Evolutionary conservation across 495 filamentous ascomycete species (phyloP).

Genomic region (Aspergillus nidulans): DNA sequence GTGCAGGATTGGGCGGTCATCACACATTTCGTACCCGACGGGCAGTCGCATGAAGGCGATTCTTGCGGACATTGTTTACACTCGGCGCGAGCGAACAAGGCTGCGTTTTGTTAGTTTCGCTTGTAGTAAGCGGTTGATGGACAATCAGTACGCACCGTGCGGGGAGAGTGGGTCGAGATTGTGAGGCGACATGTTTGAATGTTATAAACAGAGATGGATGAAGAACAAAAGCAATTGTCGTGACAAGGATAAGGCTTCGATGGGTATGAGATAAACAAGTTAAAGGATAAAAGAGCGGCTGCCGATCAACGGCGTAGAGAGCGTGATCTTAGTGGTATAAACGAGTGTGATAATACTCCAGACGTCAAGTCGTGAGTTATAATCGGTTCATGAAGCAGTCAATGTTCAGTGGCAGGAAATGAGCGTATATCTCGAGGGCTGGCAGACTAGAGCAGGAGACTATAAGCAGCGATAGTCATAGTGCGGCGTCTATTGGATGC

Average conservation of each 20-base stretch:
- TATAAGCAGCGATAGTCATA: slow-evolving; percentile 26
- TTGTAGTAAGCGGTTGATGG: background rate
- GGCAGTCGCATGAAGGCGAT: slow-evolving; percentile 47
- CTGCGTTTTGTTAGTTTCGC: slow-evolving; percentile 13
- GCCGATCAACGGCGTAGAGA: slow-evolving; percentile 31
- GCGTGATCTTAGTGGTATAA: slow-evolving; percentile 16
- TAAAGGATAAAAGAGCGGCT: slow-evolving; percentile 19
- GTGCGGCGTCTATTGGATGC: slow-evolving; percentile 15
- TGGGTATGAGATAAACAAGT: background rate
- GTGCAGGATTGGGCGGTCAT: slow-evolving; percentile 53
- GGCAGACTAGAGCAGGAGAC: slow-evolving; percentile 4
- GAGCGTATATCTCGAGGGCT: slow-evolving; percentile 23
- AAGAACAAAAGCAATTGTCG: slow-evolving; percentile 9
- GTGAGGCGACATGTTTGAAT: slow-evolving; percentile 29
- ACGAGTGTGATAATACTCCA: slow-evolving; percentile 32
- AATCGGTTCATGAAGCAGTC: slow-evolving; percentile 25
- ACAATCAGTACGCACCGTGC: slow-evolving; percentile 16
- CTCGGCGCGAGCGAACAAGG: slow-evolving; percentile 31
- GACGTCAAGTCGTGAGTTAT: slow-evolving; percentile 42
- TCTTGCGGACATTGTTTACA: slow-evolving; percentile 39
- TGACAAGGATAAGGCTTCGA: slow-evolving; percentile 5
- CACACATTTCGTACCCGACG: slow-evolving; percentile 48
- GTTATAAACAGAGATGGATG: background rate
- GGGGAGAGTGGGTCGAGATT: slow-evolving; percentile 19
- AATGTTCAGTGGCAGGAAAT: slow-evolving; percentile 8